Evolutionary conservation across 306 rosid species (phyloP).

Genomic region (Astragalus membranaceus): DNA sequence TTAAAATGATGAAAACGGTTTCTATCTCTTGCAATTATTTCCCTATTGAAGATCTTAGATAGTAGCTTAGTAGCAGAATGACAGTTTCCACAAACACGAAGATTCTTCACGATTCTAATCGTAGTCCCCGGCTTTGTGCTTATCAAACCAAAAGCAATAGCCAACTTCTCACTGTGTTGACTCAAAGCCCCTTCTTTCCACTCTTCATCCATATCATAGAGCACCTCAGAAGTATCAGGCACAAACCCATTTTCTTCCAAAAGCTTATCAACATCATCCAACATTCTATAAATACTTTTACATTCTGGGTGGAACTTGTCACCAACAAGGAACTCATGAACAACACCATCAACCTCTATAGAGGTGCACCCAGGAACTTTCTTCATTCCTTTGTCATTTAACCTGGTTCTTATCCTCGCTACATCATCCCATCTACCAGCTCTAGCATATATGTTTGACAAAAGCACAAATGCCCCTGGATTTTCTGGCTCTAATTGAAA

Average conservation of each 20-base stretch:
- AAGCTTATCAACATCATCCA: conserved; percentile 57
- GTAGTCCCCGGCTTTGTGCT: conserved; percentile 73
- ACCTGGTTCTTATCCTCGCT: conserved; percentile 62
- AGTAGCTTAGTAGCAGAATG: conserved; percentile 75
- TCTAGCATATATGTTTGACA: conserved; percentile 77
- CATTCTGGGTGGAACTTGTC: conserved; percentile 59
- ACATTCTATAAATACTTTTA: conserved; percentile 47
- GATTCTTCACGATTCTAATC: conserved; percentile 73
- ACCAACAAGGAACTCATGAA: conserved; percentile 85
- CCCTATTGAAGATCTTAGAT: conserved; percentile 69
- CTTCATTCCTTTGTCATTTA: conserved; percentile 72
- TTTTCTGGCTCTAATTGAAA: conserved; percentile 68
- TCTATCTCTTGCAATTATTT: conserved; percentile 81
- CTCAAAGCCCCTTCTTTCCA: conserved; percentile 81
- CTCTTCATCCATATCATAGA: conserved; percentile 73
- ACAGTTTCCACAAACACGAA: conserved; percentile 81
- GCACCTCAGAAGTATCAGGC: conserved; percentile 76
- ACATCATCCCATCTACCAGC: conserved; percentile 85
- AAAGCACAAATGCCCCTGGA: conserved; percentile 58
- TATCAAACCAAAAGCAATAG: conserved; percentile 78
- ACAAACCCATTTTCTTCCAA: conserved; percentile 52
- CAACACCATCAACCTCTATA: conserved; percentile 61
- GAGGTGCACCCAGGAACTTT: conserved; percentile 90
- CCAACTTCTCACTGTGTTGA: conserved; percentile 83
- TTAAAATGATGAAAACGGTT: conserved; percentile 81